Evolutionary conservation across 257 asterid genomes (phyloP).

Genomic region (Anisodus tanguticus): DNA sequence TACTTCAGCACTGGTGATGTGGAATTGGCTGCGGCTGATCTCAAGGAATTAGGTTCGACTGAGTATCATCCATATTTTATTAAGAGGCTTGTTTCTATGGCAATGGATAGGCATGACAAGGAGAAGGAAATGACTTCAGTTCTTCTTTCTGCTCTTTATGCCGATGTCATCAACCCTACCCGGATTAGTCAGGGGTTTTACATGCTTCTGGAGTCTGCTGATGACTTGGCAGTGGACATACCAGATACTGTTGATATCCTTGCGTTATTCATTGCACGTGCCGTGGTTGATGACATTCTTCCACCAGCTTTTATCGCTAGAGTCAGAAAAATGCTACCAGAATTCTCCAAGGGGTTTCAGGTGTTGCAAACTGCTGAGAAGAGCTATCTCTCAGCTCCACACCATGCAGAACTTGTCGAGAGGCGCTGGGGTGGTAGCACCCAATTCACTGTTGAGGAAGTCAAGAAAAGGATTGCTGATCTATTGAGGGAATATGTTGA

Average conservation of each 20-base stretch:
- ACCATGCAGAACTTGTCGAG: constrained; percentile 97
- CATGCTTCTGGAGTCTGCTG: constrained; percentile 93
- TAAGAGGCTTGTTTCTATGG: constrained; percentile 88
- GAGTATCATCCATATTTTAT: constrained; percentile 92
- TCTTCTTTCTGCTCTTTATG: constrained; percentile 86
- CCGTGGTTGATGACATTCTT: constrained; percentile 92
- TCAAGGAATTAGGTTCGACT: constrained; percentile 77
- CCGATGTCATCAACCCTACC: constrained; percentile 73
- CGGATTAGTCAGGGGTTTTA: constrained; percentile 81
- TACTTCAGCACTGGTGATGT: constrained; percentile 89
- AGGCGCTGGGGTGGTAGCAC: constrained; percentile 98
- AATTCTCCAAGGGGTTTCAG: constrained; percentile 77
- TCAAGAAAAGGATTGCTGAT: constrained; percentile 83
- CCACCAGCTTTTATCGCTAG: constrained; percentile 90
- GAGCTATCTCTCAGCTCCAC: constrained; percentile 96
- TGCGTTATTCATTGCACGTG: constrained; percentile 87
- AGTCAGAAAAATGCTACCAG: constrained; percentile 69
- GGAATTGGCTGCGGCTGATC: constrained; percentile 80
- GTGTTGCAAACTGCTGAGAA: constrained; percentile 80
- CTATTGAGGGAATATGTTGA: constrained; percentile 82
- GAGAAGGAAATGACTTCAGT: constrained; percentile 99
- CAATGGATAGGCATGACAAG: constrained; percentile 95
- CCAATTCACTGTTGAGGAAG: constrained; percentile 81
- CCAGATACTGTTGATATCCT: constrained; percentile 88
- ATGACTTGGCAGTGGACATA: constrained; percentile 89